Evolutionary conservation across 176 grass and related monocot genomes (phyloP), one percentile per base, ranked within the genome.

Genomic region (Ampelocalamus luodianensis): DNA sequence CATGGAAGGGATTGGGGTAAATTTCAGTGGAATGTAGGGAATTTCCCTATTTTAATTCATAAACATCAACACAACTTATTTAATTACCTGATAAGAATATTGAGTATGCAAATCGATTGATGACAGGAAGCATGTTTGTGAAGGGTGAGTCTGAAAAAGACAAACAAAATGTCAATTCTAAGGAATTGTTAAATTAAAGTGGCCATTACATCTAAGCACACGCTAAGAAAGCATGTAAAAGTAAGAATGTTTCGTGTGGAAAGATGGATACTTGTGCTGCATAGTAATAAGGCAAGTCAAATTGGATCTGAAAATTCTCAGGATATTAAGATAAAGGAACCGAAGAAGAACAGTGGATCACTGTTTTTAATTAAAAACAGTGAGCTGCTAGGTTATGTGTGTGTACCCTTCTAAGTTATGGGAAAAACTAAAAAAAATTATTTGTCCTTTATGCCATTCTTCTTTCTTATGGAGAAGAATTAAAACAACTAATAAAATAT

Each of bases 51-150:
- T 34, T 56, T 62, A 24, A n/a, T 51, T 32, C 38, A 71, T 67
- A 73, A 82, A 79, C 10, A 24, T 10, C 10, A 84, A 26, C 24
- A 77, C 1, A 6, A 10, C 43, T 46, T 48, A 26, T 53, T 45
- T 39, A 32, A 36, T 76, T 89, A 99, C 96, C 96, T 99, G 96
- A 85, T 96, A 99, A 58, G 96, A 94, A 67, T 84, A 99, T 20
- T 99, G 96, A 27, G 96, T 99, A 61, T 99, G 96, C 88, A 99
- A 76, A 92, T 99, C 96, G 4, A 96, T 96, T 0, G 96, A 96
- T 68, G 96, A 99, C 44, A 99, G 85, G 84, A 99, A 99, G 90
- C 96, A 99, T 61, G 91, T 96, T 60, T 99, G 96, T 50, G 96
- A 94, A 80, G 96, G 96, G 60, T 99, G 96, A 8, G 96, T 99